Evolutionary conservation across 2,329 filamentous ascomycete genomes (phyloP).

Genomic region (Pseudophaeomoniella oleicola): DNA sequence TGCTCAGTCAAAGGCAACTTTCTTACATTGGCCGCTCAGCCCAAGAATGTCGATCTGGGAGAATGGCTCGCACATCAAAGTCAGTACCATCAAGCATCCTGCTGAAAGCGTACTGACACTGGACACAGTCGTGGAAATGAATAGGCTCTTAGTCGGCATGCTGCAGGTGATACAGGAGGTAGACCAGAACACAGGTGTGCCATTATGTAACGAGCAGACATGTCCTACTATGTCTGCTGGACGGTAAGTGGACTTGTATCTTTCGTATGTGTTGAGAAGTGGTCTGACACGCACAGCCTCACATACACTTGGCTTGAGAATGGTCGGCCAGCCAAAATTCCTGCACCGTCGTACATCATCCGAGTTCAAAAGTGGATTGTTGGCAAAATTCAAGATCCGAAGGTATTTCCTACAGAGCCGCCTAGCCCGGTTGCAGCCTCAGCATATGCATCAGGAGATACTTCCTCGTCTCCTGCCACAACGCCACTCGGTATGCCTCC

Average conservation of each 20-base stretch:
- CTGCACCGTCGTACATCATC: slow-evolving; percentile 84
- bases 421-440: slow-evolving; percentile 44
- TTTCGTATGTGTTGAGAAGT: background rate
- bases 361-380: slow-evolving; percentile 96
- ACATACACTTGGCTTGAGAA: slow-evolving; percentile 95
- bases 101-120: slow-evolving; percentile 4
- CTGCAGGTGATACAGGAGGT: slow-evolving; percentile 77
- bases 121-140: slow-evolving; percentile 74
- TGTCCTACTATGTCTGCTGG: slow-evolving; percentile 94
- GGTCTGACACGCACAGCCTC: slow-evolving; percentile 41
- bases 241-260: slow-evolving; percentile 45
- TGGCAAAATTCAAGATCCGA: slow-evolving; percentile 80
- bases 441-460: slow-evolving; percentile 39
- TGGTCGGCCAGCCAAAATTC: slow-evolving; percentile 77
- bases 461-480: slow-evolving; percentile 23
- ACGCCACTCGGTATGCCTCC: slow-evolving; percentile 28
- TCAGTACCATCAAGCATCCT: slow-evolving; percentile 27
- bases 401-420: slow-evolving; percentile 80
- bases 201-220: slow-evolving; percentile 68
- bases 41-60: slow-evolving; percentile 82
- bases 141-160: slow-evolving; percentile 76
- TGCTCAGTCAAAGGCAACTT: slow-evolving; percentile 96
- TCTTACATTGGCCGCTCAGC: slow-evolving; percentile 83
- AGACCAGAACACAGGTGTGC: slow-evolving; percentile 57
- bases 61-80: slow-evolving; percentile 96